Base-by-base conservation (phyloP, 495 filamentous ascomycete genomes). In the Aspergillus heteromorphus region DNA sequence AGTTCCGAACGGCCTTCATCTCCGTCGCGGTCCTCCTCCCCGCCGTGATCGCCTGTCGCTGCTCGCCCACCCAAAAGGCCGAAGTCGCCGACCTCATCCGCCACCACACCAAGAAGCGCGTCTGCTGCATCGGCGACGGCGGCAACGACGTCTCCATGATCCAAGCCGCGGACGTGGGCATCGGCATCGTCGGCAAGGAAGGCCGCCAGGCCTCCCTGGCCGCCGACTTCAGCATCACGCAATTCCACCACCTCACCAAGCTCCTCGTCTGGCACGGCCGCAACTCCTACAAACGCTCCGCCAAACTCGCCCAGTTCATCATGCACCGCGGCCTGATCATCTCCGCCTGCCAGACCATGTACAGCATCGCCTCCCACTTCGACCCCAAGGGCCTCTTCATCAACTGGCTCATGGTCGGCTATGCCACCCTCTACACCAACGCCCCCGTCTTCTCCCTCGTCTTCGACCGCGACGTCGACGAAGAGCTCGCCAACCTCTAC, bases 101-200 rank as follows among this genome's bases (percentile, higher is more conserved):
- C 49, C 81, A 88, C 38, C 82, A 89, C 73, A 99, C 95, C 9
- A 87, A 87, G 66, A 97, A 97, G 66, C 86, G 95, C 29, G 87
- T 96, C 23, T 95, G 90, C 68, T 96, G 92, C 64, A 97, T 99
- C 60, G 93, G 93, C 40, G 93, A 99, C 60, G 93, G 93, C 38
- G 93, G 93, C 48, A 99, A 99, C 73, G 95, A 99, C 68, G 95
- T 99, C 25, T 91, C 87, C 48, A 99, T 99, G 95, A 99, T 99
- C 60, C 92, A 96, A 73, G 92, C 93, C 6, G 95, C 95, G 1
- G 95, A 97, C 62, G 91, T 99, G 1, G 95, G 95, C 38, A 91
- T 99, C 53, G 95, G 95, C 29, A 97, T 99, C 56, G 95, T 97
- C 9, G 95, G 95, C 41, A 97, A 97, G 71, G 95, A 99, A 71